These are phyloP conservation scores for Prunus armeniaca DNA, from an alignment of 306 rosid genomes.

Conservation along the genomic window DNA sequence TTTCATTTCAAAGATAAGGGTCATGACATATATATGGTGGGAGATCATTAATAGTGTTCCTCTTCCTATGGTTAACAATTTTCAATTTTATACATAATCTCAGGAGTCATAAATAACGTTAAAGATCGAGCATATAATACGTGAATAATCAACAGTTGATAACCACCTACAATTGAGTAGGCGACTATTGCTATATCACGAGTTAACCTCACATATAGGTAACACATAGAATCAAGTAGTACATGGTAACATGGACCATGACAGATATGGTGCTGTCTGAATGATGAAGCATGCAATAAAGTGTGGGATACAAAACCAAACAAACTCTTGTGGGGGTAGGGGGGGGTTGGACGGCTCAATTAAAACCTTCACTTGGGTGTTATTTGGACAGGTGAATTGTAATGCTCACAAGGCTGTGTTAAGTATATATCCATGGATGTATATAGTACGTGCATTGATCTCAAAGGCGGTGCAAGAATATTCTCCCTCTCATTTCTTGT, in stretches of 20 bases:
- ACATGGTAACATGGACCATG: neutral
- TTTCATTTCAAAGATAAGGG: neutral
- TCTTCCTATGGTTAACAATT: neutral
- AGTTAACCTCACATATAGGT: neutral
- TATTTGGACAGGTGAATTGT: neutral
- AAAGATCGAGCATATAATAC: too few species aligned
- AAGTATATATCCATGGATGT: neutral
- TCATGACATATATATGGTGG: neutral
- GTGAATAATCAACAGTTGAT: too few species aligned
- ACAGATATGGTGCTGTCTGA: neutral
- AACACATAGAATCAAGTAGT: neutral
- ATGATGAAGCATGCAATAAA: neutral
- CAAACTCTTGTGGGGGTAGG: neutral
- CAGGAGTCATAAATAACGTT: too few species aligned
- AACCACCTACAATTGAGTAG: too few species aligned
- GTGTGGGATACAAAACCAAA: neutral
- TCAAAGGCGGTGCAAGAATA: slow-evolving; percentile 5
- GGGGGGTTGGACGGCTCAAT: neutral
- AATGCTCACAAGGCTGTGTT: too few species aligned
- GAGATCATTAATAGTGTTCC: neutral
- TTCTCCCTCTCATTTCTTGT: neutral
- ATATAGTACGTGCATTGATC: neutral
- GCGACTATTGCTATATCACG: too few species aligned
- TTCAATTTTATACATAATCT: neutral
- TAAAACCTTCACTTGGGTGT: slow-evolving; percentile 1